Evolutionary conservation across 2,329 filamentous ascomycete genomes (phyloP), one percentile per base, ranked within the genome.

Genomic region (Aspergillus terreus): DNA sequence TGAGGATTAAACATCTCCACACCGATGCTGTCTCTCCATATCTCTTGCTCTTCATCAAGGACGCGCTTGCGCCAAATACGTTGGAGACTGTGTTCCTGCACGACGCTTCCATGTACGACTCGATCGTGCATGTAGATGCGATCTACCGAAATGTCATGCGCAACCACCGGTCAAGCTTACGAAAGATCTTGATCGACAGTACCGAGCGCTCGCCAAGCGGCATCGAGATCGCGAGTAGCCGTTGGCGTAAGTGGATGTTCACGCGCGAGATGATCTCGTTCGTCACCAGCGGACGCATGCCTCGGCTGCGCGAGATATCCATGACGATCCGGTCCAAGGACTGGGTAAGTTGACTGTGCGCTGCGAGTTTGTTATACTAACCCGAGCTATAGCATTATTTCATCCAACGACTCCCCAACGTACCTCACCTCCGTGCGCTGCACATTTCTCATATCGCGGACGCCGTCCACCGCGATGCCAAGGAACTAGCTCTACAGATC

Each of bases 31-130:
- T 88, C 2, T 88, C 87, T 1, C 75, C 81, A 6, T 77, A 85
- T 21, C 73, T 94, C 14, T 82, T 94, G 49, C 77, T 78, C 1
- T 92, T 94, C 63, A 76, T 94, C 55, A 88, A 86, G 60, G 87
- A 92, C 55, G 86, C 87, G 0, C 76, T 94, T 35, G 85, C 85
- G 17, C 89, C 89, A 1, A 89, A 94, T 66, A 87, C 83, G 25
- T 75, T 94, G n/a, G 87, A 94, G 68, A 84, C 84, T 7, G 76
- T 94, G 9, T 91, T 91, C 65, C 70, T 94, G 45, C 88, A 92
- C 67, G 87, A 92, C 74, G 64, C 80, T 60, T 68, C 78, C 52
- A 66, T 70, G 19, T 76, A 80, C 67, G 67, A 75, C n/a, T 80
- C 82, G 1, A 72, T 73, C 6, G 85, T 92, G 1, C 78, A 81